phyloP scores from a whole-genome alignment of 2,329 filamentous ascomycete genomes.

The Trichoderma koningii region DNA sequence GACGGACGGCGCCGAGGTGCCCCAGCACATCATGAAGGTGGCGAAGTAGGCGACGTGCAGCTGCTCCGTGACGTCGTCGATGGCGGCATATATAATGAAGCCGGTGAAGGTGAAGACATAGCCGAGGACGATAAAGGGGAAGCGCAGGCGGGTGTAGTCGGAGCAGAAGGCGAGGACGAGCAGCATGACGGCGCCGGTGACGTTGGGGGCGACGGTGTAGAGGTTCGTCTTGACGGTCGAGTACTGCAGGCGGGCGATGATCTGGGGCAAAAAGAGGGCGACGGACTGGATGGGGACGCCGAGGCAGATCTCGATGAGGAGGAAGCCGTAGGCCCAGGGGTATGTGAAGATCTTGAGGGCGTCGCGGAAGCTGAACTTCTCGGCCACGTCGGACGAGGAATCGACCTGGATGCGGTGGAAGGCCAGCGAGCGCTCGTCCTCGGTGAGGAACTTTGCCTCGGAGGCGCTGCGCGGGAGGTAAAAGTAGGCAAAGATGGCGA shows the following conservation, averaged over 20 bases:
- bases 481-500: constrained; percentile 65
- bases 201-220: constrained; percentile 79
- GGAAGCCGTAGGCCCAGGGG: constrained; percentile 52
- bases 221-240: constrained; percentile 67
- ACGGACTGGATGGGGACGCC: constrained; percentile 61
- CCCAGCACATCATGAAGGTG: constrained; percentile 82
- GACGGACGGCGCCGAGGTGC: constrained; percentile 72
- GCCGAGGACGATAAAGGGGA: constrained; percentile 72
- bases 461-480: constrained; percentile 68
- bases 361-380: constrained; percentile 54
- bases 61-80: constrained; percentile 62
- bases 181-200: constrained; percentile 71
- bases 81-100: constrained; percentile 75
- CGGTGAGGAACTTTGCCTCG: constrained; percentile 65
- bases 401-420: constrained; percentile 76
- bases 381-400: constrained; percentile 63
- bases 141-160: constrained; percentile 66
- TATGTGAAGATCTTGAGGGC: constrained; percentile 54
- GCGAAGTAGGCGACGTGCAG: constrained; percentile 73
- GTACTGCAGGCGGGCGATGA: constrained; percentile 53
- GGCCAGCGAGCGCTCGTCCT: constrained; percentile 67
- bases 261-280: constrained; percentile 57
- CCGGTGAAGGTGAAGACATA: constrained; percentile 75
- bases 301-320: constrained; percentile 60
- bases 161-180: constrained; percentile 71